Conservation (phyloP, 495 filamentous ascomycete species). For the Jackrogersella multiformis region DNA sequence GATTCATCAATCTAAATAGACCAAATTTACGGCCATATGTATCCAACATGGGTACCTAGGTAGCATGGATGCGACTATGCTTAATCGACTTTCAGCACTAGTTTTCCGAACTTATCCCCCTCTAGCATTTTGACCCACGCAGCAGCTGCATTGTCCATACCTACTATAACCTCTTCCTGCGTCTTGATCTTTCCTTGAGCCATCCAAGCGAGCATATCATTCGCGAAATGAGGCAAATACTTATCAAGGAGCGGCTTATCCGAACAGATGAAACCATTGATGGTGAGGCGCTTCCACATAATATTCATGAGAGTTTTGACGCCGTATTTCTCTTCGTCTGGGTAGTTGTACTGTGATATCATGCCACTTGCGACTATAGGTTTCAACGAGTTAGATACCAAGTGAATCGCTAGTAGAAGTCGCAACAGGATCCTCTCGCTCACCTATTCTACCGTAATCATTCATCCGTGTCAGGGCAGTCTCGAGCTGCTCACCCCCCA, state of each 20-base stretch:
- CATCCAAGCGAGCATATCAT: constrained; percentile 80
- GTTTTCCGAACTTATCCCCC: constrained; percentile 84
- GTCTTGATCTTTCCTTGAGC: constrained; percentile 75
- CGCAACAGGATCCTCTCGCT: no score
- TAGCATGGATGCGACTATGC: no score
- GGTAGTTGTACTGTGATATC: constrained; percentile 72
- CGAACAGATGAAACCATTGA: constrained; percentile 73
- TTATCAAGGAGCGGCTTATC: no score
- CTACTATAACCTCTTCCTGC: constrained; percentile 68
- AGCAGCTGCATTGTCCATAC: constrained; percentile 75
- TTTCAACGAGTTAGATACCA: no score
- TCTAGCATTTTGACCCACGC: constrained; percentile 76
- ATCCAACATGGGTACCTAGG: no score
- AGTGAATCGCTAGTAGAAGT: no score
- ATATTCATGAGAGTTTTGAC: constrained; percentile 67
- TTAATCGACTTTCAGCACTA: constrained; percentile 65
- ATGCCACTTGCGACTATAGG: constrained; percentile 51
- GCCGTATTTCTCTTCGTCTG: constrained; percentile 63
- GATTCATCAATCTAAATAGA: no score
- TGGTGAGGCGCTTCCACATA: constrained; percentile 46
- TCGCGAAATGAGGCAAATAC: constrained; percentile 72
- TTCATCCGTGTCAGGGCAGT: no score
- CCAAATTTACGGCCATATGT: no score
- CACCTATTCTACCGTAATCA: no score
- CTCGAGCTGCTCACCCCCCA: constrained; percentile 80